phyloP scores from a whole-genome alignment of 257 asterid genomes.

The Primulina tabacum region DNA sequence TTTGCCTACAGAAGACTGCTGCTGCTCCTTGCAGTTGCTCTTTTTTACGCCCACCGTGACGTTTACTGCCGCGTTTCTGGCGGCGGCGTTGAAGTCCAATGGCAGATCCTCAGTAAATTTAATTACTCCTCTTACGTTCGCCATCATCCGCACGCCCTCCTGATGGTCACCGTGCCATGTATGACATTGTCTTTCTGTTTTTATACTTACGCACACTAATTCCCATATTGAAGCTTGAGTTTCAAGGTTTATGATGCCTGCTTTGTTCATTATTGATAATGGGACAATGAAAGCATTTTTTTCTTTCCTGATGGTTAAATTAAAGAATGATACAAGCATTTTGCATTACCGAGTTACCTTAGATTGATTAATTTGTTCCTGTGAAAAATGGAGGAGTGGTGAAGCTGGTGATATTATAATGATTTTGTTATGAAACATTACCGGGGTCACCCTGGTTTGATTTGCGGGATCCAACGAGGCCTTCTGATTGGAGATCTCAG shows the following conservation, averaged over 20 bases:
- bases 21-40: slow-evolving; percentile 35
- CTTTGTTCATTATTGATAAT: slow-evolving; percentile 11
- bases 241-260: slow-evolving; percentile 7
- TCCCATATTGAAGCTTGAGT: background rate
- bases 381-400: background rate
- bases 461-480: background rate
- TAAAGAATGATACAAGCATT: slow-evolving; percentile 1
- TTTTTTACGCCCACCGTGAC: slow-evolving; percentile 23
- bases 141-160: slow-evolving; percentile 61
- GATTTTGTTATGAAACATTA: background rate
- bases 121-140: slow-evolving; percentile 70
- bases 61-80: slow-evolving; percentile 30
- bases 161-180: slow-evolving; percentile 85
- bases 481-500: background rate
- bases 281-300: background rate
- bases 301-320: background rate
- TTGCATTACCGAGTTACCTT: background rate
- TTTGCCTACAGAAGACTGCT: slow-evolving; percentile 7
- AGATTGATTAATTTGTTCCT: slow-evolving; percentile 8
- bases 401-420: background rate
- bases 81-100: slow-evolving; percentile 36
- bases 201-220: background rate
- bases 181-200: slow-evolving; percentile 19
- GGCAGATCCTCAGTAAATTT: slow-evolving; percentile 64
- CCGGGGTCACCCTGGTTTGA: background rate